Percentiles rank a stretch among this genome's conserved stretches.
Evolutionary conservation across 2,329 filamentous ascomycete species (phyloP).

Genomic region (Neofusicoccum ribis): DNA sequence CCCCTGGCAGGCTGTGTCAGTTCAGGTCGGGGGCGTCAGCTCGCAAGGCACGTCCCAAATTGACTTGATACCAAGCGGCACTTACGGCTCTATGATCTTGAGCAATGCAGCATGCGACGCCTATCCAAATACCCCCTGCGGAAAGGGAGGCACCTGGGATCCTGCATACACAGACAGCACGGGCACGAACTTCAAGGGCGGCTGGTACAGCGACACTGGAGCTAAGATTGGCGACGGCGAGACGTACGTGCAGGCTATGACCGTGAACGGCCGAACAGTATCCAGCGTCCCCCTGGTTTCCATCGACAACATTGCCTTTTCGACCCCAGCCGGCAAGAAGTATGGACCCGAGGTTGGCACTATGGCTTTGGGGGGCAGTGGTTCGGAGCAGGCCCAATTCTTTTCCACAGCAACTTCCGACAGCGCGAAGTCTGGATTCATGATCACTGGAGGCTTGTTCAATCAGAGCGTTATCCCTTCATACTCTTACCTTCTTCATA

Average conservation of each 20-base stretch:
- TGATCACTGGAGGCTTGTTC: conserved; percentile 21
- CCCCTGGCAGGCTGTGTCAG: conserved; percentile 25
- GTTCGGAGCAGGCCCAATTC: background rate
- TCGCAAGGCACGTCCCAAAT: conserved; percentile 16
- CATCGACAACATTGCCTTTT: conserved; percentile 5
- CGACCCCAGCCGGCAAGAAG: conserved; percentile 11
- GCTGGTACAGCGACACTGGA: background rate
- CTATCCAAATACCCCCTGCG: conserved; percentile 19
- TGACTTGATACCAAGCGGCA: conserved; percentile 22
- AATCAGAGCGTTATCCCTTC: conserved; percentile 26
- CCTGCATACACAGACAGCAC: conserved; percentile 6
- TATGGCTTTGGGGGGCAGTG: conserved; percentile 14
- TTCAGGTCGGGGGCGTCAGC: background rate
- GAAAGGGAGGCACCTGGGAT: conserved; percentile 23
- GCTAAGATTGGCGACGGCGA: background rate
- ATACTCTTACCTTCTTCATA: conserved; percentile 34
- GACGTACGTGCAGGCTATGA: conserved; percentile 1
- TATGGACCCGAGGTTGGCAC: conserved; percentile 11
- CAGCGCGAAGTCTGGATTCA: conserved; percentile 2
- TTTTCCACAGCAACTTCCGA: background rate
- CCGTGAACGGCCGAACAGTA: background rate
- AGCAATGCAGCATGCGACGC: conserved; percentile 20
- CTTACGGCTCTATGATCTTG: conserved; percentile 15
- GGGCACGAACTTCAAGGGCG: background rate
- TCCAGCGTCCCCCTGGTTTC: conserved; percentile 4